Percentiles rank a stretch among this genome's conserved stretches.
These are phyloP conservation scores for Suhomyces sp. DNA, from an alignment of 805 yeast species.

Conservation along the genomic window DNA sequence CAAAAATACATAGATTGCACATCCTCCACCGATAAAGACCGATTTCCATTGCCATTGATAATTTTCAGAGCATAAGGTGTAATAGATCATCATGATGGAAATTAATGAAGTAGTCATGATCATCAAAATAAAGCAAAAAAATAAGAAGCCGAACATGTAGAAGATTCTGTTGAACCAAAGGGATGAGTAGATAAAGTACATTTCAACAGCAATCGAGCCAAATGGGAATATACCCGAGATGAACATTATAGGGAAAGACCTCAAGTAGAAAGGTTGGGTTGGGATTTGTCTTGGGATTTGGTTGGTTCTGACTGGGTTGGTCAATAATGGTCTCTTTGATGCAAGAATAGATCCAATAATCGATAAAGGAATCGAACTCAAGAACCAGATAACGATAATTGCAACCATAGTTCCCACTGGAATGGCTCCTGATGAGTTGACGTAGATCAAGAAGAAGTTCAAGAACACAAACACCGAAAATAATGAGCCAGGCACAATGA, in stretches of 20 bases:
- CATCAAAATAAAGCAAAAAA: constrained; percentile 84
- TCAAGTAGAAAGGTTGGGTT: constrained; percentile 78
- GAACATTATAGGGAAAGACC: constrained; percentile 61
- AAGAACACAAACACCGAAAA: constrained; percentile 63
- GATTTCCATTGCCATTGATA: constrained; percentile 99
- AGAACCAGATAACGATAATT: constrained; percentile 78
- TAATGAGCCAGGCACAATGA: constrained; percentile 77
- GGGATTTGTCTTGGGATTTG: constrained; percentile 98
- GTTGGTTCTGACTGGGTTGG: constrained; percentile 84
- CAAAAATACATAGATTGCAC: constrained; percentile 77
- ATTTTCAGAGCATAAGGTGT: constrained; percentile 83
- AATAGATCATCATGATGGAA: constrained; percentile 76
- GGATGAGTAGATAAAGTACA: constrained; percentile 87
- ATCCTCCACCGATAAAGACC: constrained; percentile 81
- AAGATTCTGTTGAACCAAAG: constrained; percentile 91
- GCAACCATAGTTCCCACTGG: constrained; percentile 89
- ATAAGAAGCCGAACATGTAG: constrained; percentile 97
- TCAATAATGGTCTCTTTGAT: constrained; percentile 53
- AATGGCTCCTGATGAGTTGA: constrained; percentile 87
- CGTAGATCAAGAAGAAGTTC: constrained; percentile 78
- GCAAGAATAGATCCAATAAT: constrained; percentile 80
- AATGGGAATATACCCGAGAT: constrained; percentile 92
- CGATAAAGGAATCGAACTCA: constrained; percentile 81
- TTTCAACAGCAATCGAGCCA: constrained; percentile 90
- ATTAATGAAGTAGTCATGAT: constrained; percentile 76